A percentile compares a stretch with the other conserved stretches of the same genome.
These are phyloP conservation scores for Hypoxylon sp. DNA, from an alignment of 2,329 filamentous ascomycete genomes.

Conservation along the genomic window DNA sequence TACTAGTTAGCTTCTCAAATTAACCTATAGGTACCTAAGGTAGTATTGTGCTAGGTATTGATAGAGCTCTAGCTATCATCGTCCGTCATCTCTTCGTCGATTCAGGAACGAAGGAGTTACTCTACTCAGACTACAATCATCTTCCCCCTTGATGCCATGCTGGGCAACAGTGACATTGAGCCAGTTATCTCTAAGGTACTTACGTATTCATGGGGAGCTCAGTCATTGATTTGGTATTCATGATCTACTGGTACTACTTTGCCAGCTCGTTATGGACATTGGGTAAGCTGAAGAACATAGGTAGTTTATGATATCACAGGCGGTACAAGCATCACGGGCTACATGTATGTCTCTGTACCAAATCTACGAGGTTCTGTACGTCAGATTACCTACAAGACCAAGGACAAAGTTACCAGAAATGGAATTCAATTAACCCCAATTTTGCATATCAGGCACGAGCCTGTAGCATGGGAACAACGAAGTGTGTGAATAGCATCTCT, in stretches of 20 bases:
- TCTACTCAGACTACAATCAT: slow-evolving; percentile 59
- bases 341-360: background rate
- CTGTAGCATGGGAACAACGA: slow-evolving; percentile 4
- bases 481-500: slow-evolving; percentile 25
- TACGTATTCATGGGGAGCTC: slow-evolving; percentile 10
- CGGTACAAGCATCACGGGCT: too few species aligned
- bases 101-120: slow-evolving; percentile 48
- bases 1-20: slow-evolving; percentile 26
- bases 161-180: slow-evolving; percentile 15
- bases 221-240: slow-evolving; percentile 28
- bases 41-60: slow-evolving; percentile 15
- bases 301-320: background rate
- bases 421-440: background rate
- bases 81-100: slow-evolving; percentile 44
- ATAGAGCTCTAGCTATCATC: slow-evolving; percentile 36
- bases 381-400: background rate
- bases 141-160: slow-evolving; percentile 69
- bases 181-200: too few species aligned
- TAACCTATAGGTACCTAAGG: slow-evolving; percentile 9
- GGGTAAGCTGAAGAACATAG: background rate
- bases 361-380: background rate
- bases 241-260: background rate
- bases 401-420: background rate
- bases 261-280: background rate
- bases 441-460: background rate